Percentiles rank a stretch among this genome's conserved stretches.
These are phyloP conservation scores for Ambrosia hybrid DNA, from an alignment of 140 eudicot species.

Conservation along the genomic window DNA sequence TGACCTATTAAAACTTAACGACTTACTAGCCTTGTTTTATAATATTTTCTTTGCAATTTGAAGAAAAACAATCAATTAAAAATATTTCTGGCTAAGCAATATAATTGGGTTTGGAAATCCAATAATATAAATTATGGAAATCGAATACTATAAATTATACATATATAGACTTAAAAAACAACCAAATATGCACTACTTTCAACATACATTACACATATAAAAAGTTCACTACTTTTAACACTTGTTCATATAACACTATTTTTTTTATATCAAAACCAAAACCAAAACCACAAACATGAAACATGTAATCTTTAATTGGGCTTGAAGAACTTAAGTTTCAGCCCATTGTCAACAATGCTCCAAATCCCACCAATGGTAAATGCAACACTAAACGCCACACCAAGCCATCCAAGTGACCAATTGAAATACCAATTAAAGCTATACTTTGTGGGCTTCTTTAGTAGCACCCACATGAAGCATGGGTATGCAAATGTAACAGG, in stretches of 20 bases:
- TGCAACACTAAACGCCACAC: slow-evolving; percentile 63
- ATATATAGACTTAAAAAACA: neutral
- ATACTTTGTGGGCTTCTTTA: slow-evolving; percentile 57
- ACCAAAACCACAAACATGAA: slow-evolving; percentile 7
- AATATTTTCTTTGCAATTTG: no score
- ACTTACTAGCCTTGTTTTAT: no score
- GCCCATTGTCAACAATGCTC: slow-evolving; percentile 75
- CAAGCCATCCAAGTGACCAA: slow-evolving; percentile 69
- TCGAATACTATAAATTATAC: neutral
- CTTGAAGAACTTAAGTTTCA: slow-evolving; percentile 80
- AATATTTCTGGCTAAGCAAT: neutral
- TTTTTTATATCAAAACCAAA: slow-evolving; percentile 11
- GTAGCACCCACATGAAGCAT: slow-evolving; percentile 75
- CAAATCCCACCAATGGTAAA: slow-evolving; percentile 70
- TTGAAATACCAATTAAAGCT: slow-evolving; percentile 65
- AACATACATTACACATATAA: neutral
- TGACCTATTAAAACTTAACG: no score
- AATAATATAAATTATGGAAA: neutral
- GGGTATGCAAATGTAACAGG: slow-evolving; percentile 76
- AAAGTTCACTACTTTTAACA: neutral
- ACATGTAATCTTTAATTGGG: slow-evolving; percentile 38
- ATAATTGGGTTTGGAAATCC: neutral
- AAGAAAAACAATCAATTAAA: neutral
- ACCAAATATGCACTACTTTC: no score
- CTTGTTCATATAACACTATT: neutral